Evolutionary conservation across 176 grass and related monocot genomes (phyloP), one percentile per base, ranked within the genome.

Genomic region (Tillandsia fasciculata): DNA sequence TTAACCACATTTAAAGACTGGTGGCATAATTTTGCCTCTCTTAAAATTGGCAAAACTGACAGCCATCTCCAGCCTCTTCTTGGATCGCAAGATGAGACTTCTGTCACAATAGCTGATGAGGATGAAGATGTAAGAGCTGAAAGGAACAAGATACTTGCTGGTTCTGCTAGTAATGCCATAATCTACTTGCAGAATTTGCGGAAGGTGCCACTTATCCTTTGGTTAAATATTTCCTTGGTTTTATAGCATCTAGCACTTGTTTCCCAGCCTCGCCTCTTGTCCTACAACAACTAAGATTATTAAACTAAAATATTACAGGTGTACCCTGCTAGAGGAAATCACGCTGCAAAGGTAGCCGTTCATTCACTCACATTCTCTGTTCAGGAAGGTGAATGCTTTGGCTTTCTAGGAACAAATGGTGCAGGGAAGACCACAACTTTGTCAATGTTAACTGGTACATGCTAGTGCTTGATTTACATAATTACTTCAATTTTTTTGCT

Each of bases 361-460:
- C 49, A 71, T 28, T 79, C 76, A 24, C 75, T 84, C 49, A 66
- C 82, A 64, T 84, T 84, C 20, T 70, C 82, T 26, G 82, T 84
- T 47, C 66, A 75, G 23, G 82, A 84, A 79, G 82, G 82, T 56
- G 82, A 84, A 74, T 84, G 82, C 54, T 84, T 84, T 64, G 82
- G 82, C 61, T 84, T 84, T 74, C 76, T 84, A 13, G 82, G 82
- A 54, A 84, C 82, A 79, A 84, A 84, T 58, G 82, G 82, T 11
- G 82, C 82, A 50, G 82, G 82, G 27, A 84, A 84, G 71, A 84
- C 82, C 70, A 84, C 82, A 65, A 79, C 82, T 64, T 79, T 84
- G 65, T 84, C 82, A 28, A 84, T 84, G 82, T 73, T 84, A 71
- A 84, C 82, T 64, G 82, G 82, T 84, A 79, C 48, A 50, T 70